phyloP scores from a whole-genome alignment of 495 filamentous ascomycete genomes.

The Penicillium bovifimosum region DNA sequence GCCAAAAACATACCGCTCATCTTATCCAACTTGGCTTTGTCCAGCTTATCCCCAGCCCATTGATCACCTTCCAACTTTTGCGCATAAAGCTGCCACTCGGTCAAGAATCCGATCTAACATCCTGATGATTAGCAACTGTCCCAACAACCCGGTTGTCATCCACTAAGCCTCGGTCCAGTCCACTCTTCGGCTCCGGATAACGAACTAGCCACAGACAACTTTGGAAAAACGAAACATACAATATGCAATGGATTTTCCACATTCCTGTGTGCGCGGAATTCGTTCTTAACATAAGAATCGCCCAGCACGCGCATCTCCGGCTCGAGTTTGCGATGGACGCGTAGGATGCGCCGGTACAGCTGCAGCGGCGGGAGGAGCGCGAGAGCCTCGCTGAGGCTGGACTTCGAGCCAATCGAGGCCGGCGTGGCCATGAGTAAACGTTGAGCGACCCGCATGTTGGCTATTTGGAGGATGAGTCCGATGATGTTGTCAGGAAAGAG shows the following conservation, averaged over 20 bases:
- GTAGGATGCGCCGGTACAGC: conserved; percentile 80
- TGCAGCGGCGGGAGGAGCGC: conserved; percentile 87
- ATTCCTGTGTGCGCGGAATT: conserved; percentile 75
- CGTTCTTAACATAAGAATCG: conserved; percentile 84
- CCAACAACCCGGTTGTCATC: neutral
- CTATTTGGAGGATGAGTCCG: conserved; percentile 5
- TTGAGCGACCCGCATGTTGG: conserved; percentile 29
- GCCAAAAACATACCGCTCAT: conserved; percentile 78
- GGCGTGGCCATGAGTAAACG: conserved; percentile 45
- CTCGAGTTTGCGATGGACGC: conserved; percentile 77
- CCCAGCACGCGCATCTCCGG: conserved; percentile 73
- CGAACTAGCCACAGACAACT: neutral
- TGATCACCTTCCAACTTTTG: conserved; percentile 81
- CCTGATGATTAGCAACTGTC: conserved; percentile 10
- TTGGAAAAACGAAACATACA: conserved; percentile 48
- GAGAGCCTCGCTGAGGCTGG: conserved; percentile 52
- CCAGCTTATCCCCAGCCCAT: conserved; percentile 75
- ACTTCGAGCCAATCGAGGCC: conserved; percentile 42
- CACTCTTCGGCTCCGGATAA: neutral
- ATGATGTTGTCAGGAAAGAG: neutral
- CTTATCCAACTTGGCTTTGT: conserved; percentile 74
- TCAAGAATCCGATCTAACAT: conserved; percentile 81
- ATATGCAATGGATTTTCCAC: conserved; percentile 91
- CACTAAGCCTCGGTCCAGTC: neutral
- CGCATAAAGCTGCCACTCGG: conserved; percentile 93